phyloP scores from a whole-genome alignment of 208 protist species.

The Leptomonas seymouri region DNA sequence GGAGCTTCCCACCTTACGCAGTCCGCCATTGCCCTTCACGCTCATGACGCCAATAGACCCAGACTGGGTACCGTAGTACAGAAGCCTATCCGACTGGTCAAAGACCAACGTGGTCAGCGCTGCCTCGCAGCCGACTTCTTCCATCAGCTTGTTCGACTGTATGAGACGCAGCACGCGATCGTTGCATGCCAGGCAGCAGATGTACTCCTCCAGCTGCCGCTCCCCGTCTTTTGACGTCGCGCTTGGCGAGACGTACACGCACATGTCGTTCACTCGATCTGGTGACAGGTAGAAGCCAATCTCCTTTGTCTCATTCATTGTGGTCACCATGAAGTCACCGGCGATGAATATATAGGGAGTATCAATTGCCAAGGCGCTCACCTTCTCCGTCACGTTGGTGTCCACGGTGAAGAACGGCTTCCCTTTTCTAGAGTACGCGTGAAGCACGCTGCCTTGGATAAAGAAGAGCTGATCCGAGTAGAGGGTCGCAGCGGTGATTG shows the following conservation, averaged over 20 bases:
- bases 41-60: conserved; percentile 73
- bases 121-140: conserved; percentile 76
- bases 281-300: conserved; percentile 88
- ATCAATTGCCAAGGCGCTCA: conserved; percentile 64
- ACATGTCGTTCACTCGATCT: conserved; percentile 84
- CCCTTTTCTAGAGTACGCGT: conserved; percentile 86
- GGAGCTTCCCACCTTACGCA: conserved; percentile 36
- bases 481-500: conserved; percentile 64
- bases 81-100: conserved; percentile 25
- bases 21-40: conserved; percentile 30
- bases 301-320: conserved; percentile 76
- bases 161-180: conserved; percentile 82
- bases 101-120: conserved; percentile 60
- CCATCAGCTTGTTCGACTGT: conserved; percentile 51
- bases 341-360: conserved; percentile 85
- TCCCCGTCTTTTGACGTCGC: conserved; percentile 5
- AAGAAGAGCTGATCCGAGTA: conserved; percentile 87
- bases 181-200: conserved; percentile 79
- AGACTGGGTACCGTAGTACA: conserved; percentile 82
- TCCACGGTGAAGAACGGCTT: conserved; percentile 85
- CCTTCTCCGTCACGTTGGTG: conserved; percentile 82
- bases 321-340: conserved; percentile 86
- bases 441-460: conserved; percentile 63
- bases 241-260: conserved; percentile 21
- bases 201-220: conserved; percentile 58